Base-by-base conservation (phyloP, 192 early-diverging fungal species). In the Chytriomyces sp. region DNA sequence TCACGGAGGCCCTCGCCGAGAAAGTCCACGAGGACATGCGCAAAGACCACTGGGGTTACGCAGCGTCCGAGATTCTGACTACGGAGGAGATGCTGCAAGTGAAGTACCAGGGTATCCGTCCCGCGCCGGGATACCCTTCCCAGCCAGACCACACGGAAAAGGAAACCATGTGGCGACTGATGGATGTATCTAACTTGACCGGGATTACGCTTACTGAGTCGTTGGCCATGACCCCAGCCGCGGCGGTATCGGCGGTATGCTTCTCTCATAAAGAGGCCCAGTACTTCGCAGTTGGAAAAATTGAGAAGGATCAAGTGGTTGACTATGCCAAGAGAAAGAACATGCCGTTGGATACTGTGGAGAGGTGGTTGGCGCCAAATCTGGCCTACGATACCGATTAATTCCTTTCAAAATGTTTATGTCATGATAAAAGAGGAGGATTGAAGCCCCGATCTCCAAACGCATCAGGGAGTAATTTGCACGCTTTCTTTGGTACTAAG, bases 91-190 rank as follows among this genome's bases (percentile, higher is more conserved):
- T 96, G 85, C 85, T 98, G 74, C 88, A 90, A 77, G 90, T 98
- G 75, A 93, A 93, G 77, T 98, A 98, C 80, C 90, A 93, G 75
- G 95, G 95, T 59, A 98, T 98, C 69, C 91, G 95, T 12, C 95
- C 95, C 2, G 95, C 95, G 0, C 94, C 94, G 1, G 95, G 94
- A 26, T 98, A 98, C 74, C 95, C 95, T 30, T 93, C 89, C 28
- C 95, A 98, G 77, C 95, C 95, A 14, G 95, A 98, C 67, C 95
- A 98, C 76, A 91, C 92, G 0, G 95, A 98, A 78, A 98, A 98
- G 85, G 71, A 73, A 61, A 93, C 92, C 30, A 95, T 98, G 93
- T 98, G 95, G 95, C 82, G 91, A 30, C 61, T 98, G 41, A 91
- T 89, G 72, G 85, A 93, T 56, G 91, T 95, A 77, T 80, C 84